Base-by-base conservation (phyloP, 73 alveolate genomes). In the Paramecium sonneborni region DNA sequence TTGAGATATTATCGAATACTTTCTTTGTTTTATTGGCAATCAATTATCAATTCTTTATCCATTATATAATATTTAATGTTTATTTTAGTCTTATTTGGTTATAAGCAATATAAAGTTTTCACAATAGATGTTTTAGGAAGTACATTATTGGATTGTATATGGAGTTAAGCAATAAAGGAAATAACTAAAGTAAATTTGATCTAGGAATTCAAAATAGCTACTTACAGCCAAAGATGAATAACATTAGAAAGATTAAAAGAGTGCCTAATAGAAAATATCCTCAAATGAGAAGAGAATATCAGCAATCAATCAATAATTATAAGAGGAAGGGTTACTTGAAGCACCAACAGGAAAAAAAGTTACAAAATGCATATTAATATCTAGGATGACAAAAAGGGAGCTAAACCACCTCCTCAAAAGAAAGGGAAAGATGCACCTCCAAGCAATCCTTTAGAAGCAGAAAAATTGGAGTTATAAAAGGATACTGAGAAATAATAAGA, bases 361-460 rank as follows among this genome's bases (percentile, higher is more conserved):
- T 56, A 43, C 48, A 56, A 69, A 24, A 52, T 4, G n/a, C 4
- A 35, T 3, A 21, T 44, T 5, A 0, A 28, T 14, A 1, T 24
- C 3, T 18, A 69, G 85, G 88, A 68, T 88, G 70, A 67, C 34
- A 68, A 88, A 43, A 37, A 88, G 82, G 82, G 30, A 28, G 67
- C 89, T 72, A 88, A 88, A n/a, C 88, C 94, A 38, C 94, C 94
- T 69, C 94, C 94, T 18, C 88, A 57, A 24, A 88, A 88, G 62
- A 88, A 88, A 32, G 94, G 94, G 0, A 88, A 88, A 26, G 94
- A 88, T 21, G 94, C 74, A 6, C 57, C 74, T 69, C 94, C 94
- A 20, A 62, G 69, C 10, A 88, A 88, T n/a, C 94, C 94, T 24
- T 43, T 70, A 20, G 94, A 88, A 70, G 94, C 94, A 37, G 91